These are phyloP conservation scores for Cladosporium sp. DNA, from an alignment of 2,329 filamentous ascomycete genomes.

Conservation along the genomic window DNA sequence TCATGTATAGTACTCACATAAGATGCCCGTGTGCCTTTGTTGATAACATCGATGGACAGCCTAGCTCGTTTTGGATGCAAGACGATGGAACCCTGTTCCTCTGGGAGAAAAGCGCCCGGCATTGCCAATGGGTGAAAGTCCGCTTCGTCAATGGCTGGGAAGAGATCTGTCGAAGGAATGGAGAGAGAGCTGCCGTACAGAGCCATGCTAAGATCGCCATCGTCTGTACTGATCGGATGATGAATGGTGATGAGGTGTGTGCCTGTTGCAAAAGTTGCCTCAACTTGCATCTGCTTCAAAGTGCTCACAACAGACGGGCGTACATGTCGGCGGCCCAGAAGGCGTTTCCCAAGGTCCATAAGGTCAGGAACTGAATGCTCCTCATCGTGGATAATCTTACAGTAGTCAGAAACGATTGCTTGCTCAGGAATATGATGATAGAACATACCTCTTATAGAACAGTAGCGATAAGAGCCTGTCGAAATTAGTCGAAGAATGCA, in stretches of 20 bases:
- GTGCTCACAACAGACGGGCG: conserved; percentile 75
- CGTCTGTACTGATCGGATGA: conserved; percentile 77
- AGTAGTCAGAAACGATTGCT: conserved; percentile 55
- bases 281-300: conserved; percentile 81
- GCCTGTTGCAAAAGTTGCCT: conserved; percentile 85
- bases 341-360: conserved; percentile 83
- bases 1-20: background rate
- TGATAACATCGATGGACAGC: background rate
- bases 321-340: conserved; percentile 91
- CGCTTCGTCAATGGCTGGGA: conserved; percentile 64
- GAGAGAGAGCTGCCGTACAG: conserved; percentile 90
- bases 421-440: background rate
- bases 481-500: background rate
- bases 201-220: conserved; percentile 80
- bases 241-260: conserved; percentile 95
- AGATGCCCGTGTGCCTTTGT: background rate
- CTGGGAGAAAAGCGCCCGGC: background rate
- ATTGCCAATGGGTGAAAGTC: background rate
- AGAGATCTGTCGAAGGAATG: conserved; percentile 55
- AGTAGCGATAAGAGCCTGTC: background rate
- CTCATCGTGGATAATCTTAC: conserved; percentile 97
- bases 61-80: conserved; percentile 30
- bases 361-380: conserved; percentile 87
- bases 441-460: background rate
- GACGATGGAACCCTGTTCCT: background rate